These are phyloP conservation scores for Micromonas pusilla DNA, from an alignment of 139 green algal species.

Conservation along the genomic window DNA sequence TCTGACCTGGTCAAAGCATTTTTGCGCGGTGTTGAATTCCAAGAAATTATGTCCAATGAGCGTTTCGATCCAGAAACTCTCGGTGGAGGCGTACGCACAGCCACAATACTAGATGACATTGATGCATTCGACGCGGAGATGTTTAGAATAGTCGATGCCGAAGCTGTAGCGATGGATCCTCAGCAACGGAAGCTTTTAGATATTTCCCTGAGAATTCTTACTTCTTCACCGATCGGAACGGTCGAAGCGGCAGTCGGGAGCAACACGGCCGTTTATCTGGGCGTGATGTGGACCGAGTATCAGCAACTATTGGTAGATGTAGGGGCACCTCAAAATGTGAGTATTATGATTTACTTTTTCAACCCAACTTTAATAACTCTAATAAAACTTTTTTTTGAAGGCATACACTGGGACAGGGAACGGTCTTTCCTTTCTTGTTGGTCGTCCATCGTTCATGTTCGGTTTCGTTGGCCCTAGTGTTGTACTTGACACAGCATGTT, in stretches of 20 bases:
- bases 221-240: neutral
- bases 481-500: slow-evolving; percentile 54
- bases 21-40: neutral
- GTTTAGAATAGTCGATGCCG: neutral
- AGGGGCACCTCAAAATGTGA: no score
- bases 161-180: slow-evolving; percentile 38
- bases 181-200: slow-evolving; percentile 26
- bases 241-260: neutral
- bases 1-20: no score
- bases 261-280: neutral
- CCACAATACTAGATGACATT: neutral
- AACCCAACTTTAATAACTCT: no score
- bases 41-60: neutral
- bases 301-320: slow-evolving; percentile 1
- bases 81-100: neutral
- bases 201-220: neutral
- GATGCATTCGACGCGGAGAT: neutral
- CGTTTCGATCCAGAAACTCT: neutral
- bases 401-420: slow-evolving; percentile 40
- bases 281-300: neutral
- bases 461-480: slow-evolving; percentile 22
- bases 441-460: slow-evolving; percentile 25
- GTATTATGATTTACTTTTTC: no score
- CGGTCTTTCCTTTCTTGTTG: slow-evolving; percentile 7
- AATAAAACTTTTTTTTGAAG: neutral